phyloP scores from a whole-genome alignment of 768 basidiomycete genomes.

The Lentinula aciculospora region DNA sequence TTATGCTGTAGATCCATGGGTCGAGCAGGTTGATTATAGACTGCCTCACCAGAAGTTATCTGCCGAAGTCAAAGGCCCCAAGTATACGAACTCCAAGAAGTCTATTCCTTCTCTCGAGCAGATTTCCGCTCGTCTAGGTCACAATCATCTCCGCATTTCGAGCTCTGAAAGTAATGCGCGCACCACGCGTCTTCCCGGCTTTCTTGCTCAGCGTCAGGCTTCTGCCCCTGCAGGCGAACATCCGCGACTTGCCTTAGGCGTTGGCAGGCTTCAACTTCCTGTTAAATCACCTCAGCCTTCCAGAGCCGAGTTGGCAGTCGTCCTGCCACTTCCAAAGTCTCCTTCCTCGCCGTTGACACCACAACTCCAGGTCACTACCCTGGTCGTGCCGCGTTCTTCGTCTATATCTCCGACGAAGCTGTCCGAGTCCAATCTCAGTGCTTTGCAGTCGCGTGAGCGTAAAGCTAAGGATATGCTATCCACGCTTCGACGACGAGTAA shows the following conservation, averaged over 20 bases:
- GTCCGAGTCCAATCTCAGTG: conserved; percentile 45
- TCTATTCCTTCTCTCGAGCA: conserved; percentile 68
- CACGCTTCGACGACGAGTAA: conserved; percentile 52
- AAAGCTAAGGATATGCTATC: conserved; percentile 62
- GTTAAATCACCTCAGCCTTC: conserved; percentile 24
- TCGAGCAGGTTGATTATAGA: conserved; percentile 65
- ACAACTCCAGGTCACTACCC: conserved; percentile 42
- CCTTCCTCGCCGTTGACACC: conserved; percentile 32
- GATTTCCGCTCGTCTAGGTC: conserved; percentile 59
- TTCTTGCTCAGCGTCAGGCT: conserved; percentile 17
- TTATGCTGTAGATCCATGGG: conserved; percentile 39
- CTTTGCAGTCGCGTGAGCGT: conserved; percentile 49
- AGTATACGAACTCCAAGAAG: conserved; percentile 14
- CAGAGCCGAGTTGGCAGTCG: conserved; percentile 19
- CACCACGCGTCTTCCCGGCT: conserved; percentile 26
- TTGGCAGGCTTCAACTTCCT: conserved; percentile 40
- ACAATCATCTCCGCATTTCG: conserved; percentile 24
- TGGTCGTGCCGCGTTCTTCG: conserved; percentile 40
- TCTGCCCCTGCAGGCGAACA: conserved; percentile 12
- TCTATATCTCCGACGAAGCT: conserved; percentile 38
- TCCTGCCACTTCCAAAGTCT: conserved; percentile 24
- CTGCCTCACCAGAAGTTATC: conserved; percentile 21
- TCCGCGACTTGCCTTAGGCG: conserved; percentile 23
- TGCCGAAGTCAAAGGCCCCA: conserved; percentile 9
- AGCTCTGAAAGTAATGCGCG: conserved; percentile 15